These are phyloP conservation scores for Rhododendron vialii DNA, from an alignment of 148 eudicot genomes.

Conservation along the genomic window DNA sequence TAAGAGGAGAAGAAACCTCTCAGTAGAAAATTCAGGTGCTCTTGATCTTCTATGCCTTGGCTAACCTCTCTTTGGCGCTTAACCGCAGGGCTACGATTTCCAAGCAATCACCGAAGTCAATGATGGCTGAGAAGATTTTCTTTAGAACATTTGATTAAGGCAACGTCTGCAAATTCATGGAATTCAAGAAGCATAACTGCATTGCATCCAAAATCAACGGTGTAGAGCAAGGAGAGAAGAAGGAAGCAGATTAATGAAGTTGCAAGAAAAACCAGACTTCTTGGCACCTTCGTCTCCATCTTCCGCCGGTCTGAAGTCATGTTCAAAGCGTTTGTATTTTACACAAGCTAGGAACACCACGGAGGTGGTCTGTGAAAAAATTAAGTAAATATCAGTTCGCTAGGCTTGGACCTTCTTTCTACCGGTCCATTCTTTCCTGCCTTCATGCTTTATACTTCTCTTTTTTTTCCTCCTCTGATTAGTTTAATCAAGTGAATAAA, in stretches of 20 bases:
- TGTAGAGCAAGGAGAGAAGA: constrained; percentile 11
- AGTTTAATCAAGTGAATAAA: neutral
- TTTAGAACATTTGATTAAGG: neutral
- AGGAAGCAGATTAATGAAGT: neutral
- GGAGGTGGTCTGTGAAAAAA: neutral
- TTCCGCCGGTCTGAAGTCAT: neutral
- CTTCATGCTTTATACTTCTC: neutral
- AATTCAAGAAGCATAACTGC: too few species aligned
- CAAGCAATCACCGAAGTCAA: neutral
- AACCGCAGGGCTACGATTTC: constrained; percentile 17
- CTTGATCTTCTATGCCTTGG: neutral
- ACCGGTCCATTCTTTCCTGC: neutral
- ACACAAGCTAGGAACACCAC: neutral
- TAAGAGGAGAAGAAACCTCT: constrained; percentile 19
- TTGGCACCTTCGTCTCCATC: neutral
- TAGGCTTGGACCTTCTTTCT: neutral
- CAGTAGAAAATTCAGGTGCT: constrained; percentile 17
- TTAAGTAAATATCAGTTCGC: neutral
- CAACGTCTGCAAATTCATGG: too few species aligned
- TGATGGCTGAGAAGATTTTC: too few species aligned
- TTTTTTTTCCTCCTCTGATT: neutral
- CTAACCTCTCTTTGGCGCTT: neutral
- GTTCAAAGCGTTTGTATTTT: neutral
- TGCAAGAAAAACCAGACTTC: neutral
- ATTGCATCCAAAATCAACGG: neutral